Evolutionary conservation across 805 yeast genomes (phyloP).

Genomic region (Starmerella tilneyi): DNA sequence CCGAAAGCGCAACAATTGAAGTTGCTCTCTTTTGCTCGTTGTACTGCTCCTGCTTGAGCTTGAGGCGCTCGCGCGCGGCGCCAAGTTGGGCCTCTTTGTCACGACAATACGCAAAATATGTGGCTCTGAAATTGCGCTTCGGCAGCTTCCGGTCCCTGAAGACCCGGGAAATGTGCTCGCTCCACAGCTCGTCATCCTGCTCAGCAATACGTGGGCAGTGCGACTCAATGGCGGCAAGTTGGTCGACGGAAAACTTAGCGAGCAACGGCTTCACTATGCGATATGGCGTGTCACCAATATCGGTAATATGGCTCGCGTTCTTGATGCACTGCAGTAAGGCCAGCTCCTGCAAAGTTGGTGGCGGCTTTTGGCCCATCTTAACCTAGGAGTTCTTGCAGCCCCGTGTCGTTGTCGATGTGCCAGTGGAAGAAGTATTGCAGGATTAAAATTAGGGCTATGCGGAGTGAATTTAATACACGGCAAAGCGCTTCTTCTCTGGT

Average conservation of each 20-base stretch:
- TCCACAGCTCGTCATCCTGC: slow-evolving; percentile 32
- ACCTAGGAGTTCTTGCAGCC: not conserved
- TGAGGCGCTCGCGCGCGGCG: slow-evolving; percentile 35
- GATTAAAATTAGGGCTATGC: not conserved
- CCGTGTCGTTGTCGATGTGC: not conserved
- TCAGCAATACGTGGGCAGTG: slow-evolving; percentile 28
- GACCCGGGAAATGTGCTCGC: slow-evolving; percentile 26
- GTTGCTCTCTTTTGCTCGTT: slow-evolving; percentile 25
- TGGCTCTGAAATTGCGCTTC: slow-evolving; percentile 22
- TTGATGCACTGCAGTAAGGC: slow-evolving; percentile 23
- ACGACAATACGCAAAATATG: slow-evolving; percentile 26
- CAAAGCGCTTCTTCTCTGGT: not conserved
- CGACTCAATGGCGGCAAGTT: slow-evolving; percentile 30
- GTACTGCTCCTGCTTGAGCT: slow-evolving; percentile 27
- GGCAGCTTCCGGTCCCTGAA: slow-evolving; percentile 32
- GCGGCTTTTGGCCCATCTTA: slow-evolving; percentile 7
- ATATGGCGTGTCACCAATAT: slow-evolving; percentile 35
- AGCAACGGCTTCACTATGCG: slow-evolving; percentile 33
- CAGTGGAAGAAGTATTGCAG: not conserved
- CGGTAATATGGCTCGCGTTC: slow-evolving; percentile 25
- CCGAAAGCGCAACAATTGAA: slow-evolving; percentile 22
- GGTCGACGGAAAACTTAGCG: slow-evolving; percentile 28
- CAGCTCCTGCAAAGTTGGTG: slow-evolving; percentile 23
- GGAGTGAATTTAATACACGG: not conserved
- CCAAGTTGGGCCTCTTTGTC: slow-evolving; percentile 39